These are phyloP conservation scores for Metschnikowia cubensis DNA, from an alignment of 805 yeast genomes.

Conservation along the genomic window DNA sequence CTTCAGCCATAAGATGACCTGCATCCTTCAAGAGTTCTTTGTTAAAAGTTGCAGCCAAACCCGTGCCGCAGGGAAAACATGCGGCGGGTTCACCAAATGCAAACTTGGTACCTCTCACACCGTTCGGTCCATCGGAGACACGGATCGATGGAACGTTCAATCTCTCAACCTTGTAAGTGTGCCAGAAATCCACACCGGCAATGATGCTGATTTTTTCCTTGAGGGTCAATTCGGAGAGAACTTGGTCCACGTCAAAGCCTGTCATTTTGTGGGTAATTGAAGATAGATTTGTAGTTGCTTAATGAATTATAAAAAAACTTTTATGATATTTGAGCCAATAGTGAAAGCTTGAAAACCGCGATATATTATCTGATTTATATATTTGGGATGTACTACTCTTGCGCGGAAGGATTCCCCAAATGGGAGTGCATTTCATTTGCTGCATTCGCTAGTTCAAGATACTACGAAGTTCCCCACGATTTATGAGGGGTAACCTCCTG, in stretches of 20 bases:
- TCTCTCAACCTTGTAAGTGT: slow-evolving; percentile 38
- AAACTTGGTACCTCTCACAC: slow-evolving; percentile 30
- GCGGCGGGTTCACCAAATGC: slow-evolving; percentile 28
- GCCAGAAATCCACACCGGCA: slow-evolving; percentile 50
- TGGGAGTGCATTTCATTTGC: background rate
- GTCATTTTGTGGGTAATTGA: slow-evolving; percentile 6
- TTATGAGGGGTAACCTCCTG: background rate
- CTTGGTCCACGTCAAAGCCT: slow-evolving; percentile 23
- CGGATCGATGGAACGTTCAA: slow-evolving; percentile 45
- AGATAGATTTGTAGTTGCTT: background rate
- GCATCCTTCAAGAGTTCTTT: slow-evolving; percentile 24
- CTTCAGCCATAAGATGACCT: slow-evolving; percentile 31
- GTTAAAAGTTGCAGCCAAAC: slow-evolving; percentile 29
- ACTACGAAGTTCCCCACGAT: background rate
- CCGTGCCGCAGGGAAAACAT: slow-evolving; percentile 36
- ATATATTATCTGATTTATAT: background rate
- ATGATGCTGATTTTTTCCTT: slow-evolving; percentile 28
- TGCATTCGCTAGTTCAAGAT: background rate
- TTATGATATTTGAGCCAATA: background rate
- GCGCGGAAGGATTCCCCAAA: background rate
- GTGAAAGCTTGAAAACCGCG: background rate
- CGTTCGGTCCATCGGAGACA: slow-evolving; percentile 35
- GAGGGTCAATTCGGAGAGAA: slow-evolving; percentile 22
- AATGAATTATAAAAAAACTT: background rate
- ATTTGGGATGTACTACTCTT: background rate